Evolutionary conservation across 164 flowering plant genomes (phyloP), one percentile per base, ranked within the genome.

Genomic region (Magnolia kwangsiensis): DNA sequence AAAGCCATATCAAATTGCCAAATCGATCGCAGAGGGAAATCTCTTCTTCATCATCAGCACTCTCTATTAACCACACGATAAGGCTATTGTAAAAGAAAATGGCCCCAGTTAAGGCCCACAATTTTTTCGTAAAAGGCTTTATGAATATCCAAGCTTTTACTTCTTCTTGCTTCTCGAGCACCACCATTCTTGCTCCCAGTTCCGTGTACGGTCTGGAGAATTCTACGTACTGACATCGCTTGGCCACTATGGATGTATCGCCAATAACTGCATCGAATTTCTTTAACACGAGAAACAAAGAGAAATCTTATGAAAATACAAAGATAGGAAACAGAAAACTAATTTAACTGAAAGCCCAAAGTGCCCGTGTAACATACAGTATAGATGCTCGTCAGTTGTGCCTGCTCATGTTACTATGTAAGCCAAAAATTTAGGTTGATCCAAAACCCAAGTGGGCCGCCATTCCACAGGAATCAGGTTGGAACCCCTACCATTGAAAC

Each of bases 1-100:
- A 9, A 20, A 82, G 76, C 75, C 78, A 83, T 51, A 87, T 31
- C 59, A 78, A 37, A 19, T 70, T 74, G 24, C 76, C 76, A n/a
- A 82, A 81, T 5, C 79, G 83, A 14, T 82, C 55, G 19, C 2
- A 1, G 2, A 45, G 8, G 3, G 82, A 29, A 67, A 85, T 85
- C 49, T 63, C 50, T 8, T 77, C 84, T 0, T 78, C 67, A 63
- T 49, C n/a, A 72, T 77, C 67, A 2, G 74, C 72, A 1, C 78
- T 61, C 50, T 87, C 90, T 2, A 87, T 80, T 18, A 84, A 61
- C 88, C 88, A 87, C 0, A 85, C 72, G 2, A 83, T 83, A n/a
- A 85, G 76, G 2, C 84, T 82, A 21, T 69, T 82, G 72, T 77
- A 85, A 20, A 82, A 13, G 16, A 37, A 75, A 0, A 82, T 49